Evolutionary conservation across 495 filamentous ascomycete species (phyloP), one percentile per base, ranked within the genome.

Genomic region (Aspergillus sparsus): DNA sequence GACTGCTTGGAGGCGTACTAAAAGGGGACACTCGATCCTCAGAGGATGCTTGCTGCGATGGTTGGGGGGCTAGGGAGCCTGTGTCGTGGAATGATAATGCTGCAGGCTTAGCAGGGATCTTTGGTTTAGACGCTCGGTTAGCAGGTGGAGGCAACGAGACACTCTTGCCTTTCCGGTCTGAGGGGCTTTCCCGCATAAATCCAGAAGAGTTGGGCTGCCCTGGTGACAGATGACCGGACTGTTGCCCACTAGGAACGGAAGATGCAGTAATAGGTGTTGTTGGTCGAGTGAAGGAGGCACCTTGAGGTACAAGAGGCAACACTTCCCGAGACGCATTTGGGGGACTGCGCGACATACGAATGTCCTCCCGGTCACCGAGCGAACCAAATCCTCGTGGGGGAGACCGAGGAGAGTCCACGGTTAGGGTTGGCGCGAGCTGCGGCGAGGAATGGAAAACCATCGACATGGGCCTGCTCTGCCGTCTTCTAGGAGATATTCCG

Each of bases 91-190:
- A 68, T 10, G 74, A 66, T 46, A 78, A 60, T 31, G 66, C 66
- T 0, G 71, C 64, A 0, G 80, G 81, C 64, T 80, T 82, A 0
- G 74, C 73, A 44, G 80, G 75, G 65, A 93, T 81, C 72, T 85
- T 87, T 5, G 93, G 93, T 73, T 96, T 98, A 16, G 88, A 87
- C 39, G 86, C 85, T 46, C 94, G 84, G 65, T 94, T 94, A 34
- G 91, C 80, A 6, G 88, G 89, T 12, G 90, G 87, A 18, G 94
- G 90, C 36, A 77, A 58, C 36, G 78, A 80, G 7, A 61, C 63
- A 60, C 74, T 78, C 59, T 78, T 77, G 27, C 63, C 42, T 54
- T 76, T 72, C n/a, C 74, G 64, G 27, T 73, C 72, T 15, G 64
- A 53, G 11, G 65, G 58, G 36, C 66, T 70, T 47, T 59, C 59